Conservation (phyloP, 441 rosid genomes). For the Jatropha podagrica region DNA sequence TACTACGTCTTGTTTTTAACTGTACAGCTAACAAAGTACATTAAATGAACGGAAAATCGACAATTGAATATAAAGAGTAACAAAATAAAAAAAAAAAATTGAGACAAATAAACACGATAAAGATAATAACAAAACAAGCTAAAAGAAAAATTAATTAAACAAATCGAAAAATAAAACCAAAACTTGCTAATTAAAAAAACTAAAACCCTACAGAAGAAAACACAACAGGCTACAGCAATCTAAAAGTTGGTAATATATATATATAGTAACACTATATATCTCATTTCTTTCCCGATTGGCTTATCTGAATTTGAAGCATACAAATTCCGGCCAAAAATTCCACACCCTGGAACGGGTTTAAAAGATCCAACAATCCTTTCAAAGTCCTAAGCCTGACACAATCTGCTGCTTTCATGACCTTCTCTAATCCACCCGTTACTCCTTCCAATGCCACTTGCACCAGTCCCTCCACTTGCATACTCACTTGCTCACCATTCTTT, state of each 20-base stretch:
- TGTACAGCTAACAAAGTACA: no score
- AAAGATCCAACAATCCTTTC: conserved; percentile 63
- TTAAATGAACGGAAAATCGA: no score
- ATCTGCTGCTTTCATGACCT: conserved; percentile 75
- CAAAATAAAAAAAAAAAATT: no score
- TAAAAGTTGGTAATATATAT: background rate
- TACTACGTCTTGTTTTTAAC: no score
- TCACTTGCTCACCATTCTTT: conserved; percentile 19
- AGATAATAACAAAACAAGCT: no score
- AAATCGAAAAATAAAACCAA: background rate
- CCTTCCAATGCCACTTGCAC: conserved; percentile 50
- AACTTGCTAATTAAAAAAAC: background rate
- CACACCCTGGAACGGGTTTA: conserved; percentile 54
- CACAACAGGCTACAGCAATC: background rate
- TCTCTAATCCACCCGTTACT: conserved; percentile 47
- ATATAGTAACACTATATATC: background rate
- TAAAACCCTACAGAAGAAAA: background rate
- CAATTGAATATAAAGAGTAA: no score
- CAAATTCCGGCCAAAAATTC: conserved; percentile 56
- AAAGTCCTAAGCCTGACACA: conserved; percentile 74
- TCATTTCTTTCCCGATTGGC: conserved; percentile 41
- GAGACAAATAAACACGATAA: no score
- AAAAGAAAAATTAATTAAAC: no score
- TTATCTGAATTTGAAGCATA: conserved; percentile 53
- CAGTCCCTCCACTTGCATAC: conserved; percentile 26